Base-by-base conservation (phyloP, 495 filamentous ascomycete genomes). In the Aspergillus sclerotioniger region DNA sequence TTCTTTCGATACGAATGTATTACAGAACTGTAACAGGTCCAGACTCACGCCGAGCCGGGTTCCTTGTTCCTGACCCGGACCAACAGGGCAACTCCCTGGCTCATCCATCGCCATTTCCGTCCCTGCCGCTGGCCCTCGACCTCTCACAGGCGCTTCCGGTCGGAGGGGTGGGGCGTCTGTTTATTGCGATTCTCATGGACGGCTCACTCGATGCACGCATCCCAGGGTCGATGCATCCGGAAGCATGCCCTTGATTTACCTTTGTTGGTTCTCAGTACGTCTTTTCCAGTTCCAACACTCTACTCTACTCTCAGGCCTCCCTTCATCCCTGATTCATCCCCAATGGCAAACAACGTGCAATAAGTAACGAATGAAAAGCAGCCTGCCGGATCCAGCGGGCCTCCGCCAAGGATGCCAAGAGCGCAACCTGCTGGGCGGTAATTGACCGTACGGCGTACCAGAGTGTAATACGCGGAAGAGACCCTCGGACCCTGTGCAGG, bases 141-240 rank as follows among this genome's bases (percentile, higher is more conserved):
- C 7, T 29, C 25, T n/a, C 47, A 7, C 5, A 21, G 21, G 17
- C 46, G 25, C n/a, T 50, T 25, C 8, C 12, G 25, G n/a, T 8
- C 6, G 16, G 25, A 3, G 13, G 3, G 13, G 47, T 50, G 47
- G 47, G 47, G 28, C 47, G 25, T 21, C 31, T 7, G 47, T 28
- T 50, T 32, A 50, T 50, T 50, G 47, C 16, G 47, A 50, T 50
- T 28, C 25, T 31, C 47, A 12, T 28, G 25, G 25, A 49, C 46
- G 46, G 46, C 21, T 49, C 21, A 49, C 20, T 46, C 7, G 21
- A 25, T 21, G 28, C 21, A 8, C 33, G 13, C 13, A 35, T 35
- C 33, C 33, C 33, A 8, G 9, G 12, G 37, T n/a, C 12, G 37
- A 32, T 12, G 15, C n/a, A 17, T 3, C 12, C 25, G 46, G 21